These are phyloP conservation scores for Metschnikowia proteae DNA, from an alignment of 805 yeast genomes.

Conservation along the genomic window DNA sequence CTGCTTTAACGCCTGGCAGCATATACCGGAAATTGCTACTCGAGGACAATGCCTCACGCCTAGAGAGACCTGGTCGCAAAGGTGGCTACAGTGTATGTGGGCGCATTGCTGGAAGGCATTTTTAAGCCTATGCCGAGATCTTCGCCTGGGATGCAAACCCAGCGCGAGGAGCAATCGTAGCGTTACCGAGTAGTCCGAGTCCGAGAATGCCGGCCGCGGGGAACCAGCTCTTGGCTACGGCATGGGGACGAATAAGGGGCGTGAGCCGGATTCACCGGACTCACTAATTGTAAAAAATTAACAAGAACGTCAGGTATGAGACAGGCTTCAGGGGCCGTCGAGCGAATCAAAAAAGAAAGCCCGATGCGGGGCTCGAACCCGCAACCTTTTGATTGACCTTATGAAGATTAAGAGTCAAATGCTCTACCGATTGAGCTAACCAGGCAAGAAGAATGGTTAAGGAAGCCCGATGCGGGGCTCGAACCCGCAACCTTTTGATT, in stretches of 20 bases:
- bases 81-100: no score
- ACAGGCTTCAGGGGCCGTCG: no score
- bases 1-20: background rate
- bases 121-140: no score
- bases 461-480: conserved; percentile 25
- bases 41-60: background rate
- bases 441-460: conserved; percentile 12
- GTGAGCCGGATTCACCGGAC: no score
- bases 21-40: background rate
- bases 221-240: no score
- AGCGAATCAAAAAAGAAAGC: conserved; percentile 10
- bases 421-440: conserved; percentile 25
- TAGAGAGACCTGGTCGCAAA: no score
- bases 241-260: no score
- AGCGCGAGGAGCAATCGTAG: background rate
- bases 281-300: no score
- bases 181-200: background rate
- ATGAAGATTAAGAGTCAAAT: conserved; percentile 21
- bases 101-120: no score
- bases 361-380: conserved; percentile 27
- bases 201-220: background rate
- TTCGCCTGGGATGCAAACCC: background rate
- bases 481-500: conserved; percentile 25
- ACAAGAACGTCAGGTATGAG: no score
- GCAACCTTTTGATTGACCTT: conserved; percentile 25